Evolutionary conservation across 1,284 basidiomycete species (phyloP).

Genomic region (Cryptococcus jaspeensis): DNA sequence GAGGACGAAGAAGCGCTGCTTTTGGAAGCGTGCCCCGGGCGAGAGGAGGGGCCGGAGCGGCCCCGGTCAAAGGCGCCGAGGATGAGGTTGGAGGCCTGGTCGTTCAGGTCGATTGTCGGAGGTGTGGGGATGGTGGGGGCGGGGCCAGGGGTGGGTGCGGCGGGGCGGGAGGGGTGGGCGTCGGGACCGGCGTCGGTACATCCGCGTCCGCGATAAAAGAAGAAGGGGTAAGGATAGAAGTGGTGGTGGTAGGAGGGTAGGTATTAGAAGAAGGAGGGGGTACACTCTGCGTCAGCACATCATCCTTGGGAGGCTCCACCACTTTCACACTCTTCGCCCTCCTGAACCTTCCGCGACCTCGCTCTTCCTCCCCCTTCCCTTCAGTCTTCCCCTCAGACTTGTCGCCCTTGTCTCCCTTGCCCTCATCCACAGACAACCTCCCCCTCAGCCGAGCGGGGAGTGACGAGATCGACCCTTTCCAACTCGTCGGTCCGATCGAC

Average conservation of each 20-base stretch:
- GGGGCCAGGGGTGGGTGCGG: background rate
- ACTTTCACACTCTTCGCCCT: conserved; percentile 5
- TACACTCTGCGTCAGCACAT: conserved; percentile 9
- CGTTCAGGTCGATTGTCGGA: conserved; percentile 7
- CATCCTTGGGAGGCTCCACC: background rate
- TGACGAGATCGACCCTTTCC: too few relatives aligned
- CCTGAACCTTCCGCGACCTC: conserved; percentile 8
- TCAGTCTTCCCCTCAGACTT: background rate
- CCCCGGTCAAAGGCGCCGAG: conserved; percentile 36
- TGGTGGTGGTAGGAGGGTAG: background rate
- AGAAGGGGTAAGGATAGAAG: too few relatives aligned
- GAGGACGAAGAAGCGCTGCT: conserved; percentile 7
- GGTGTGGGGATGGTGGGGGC: background rate
- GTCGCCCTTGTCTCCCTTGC: background rate
- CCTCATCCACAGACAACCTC: background rate
- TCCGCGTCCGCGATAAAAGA: too few relatives aligned
- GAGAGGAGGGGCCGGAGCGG: conserved; percentile 9
- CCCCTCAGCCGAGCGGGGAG: background rate
- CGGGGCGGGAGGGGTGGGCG: too few relatives aligned
- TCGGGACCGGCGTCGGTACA: too few relatives aligned
- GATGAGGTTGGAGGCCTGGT: conserved; percentile 34
- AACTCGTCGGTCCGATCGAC: too few relatives aligned
- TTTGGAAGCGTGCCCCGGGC: too few relatives aligned
- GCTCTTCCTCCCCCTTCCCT: conserved; percentile 2
- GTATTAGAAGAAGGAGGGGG: conserved; percentile 11